Evolutionary conservation across 1,284 basidiomycete genomes (phyloP).

Genomic region (Leccinum angustisporum): DNA sequence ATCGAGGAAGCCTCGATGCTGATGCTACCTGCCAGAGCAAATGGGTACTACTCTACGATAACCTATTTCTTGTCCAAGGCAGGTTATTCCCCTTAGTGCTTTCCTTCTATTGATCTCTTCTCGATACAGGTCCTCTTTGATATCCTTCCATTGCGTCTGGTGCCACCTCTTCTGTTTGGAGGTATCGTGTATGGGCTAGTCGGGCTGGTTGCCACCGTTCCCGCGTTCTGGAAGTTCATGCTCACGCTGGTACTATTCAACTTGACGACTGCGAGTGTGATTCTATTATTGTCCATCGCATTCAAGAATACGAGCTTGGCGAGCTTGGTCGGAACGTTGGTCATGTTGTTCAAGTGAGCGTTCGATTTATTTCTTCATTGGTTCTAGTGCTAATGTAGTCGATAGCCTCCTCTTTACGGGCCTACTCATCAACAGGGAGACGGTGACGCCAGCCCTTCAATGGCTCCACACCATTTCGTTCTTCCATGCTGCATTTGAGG

Average conservation of each 20-base stretch:
- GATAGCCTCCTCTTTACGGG: slow-evolving; percentile 91
- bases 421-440: slow-evolving; percentile 90
- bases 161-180: slow-evolving; percentile 93
- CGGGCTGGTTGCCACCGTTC: slow-evolving; percentile 87
- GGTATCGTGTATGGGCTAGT: slow-evolving; percentile 93
- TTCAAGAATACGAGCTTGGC: slow-evolving; percentile 86
- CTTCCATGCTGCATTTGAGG: slow-evolving; percentile 99
- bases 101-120: not conserved
- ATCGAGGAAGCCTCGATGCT: slow-evolving; percentile 2
- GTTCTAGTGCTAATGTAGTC: slow-evolving; percentile 1
- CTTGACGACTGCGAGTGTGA: slow-evolving; percentile 87
- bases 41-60: slow-evolving; percentile 94
- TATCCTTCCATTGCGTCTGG: slow-evolving; percentile 89
- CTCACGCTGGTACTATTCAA: slow-evolving; percentile 94
- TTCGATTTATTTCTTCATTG: not conserved
- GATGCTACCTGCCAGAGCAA: slow-evolving; percentile 57
- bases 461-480: slow-evolving; percentile 93
- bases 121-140: slow-evolving; percentile 83
- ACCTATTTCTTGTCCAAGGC: slow-evolving; percentile 96
- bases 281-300: slow-evolving; percentile 87
- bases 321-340: slow-evolving; percentile 88
- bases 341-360: slow-evolving; percentile 97
- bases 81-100: slow-evolving; percentile 7
- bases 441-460: slow-evolving; percentile 67
- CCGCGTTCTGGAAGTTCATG: slow-evolving; percentile 97